Percentiles rank a stretch among this genome's conserved stretches.
Evolutionary conservation across 2,329 filamentous ascomycete genomes (phyloP).

Genomic region (Trichoderma harzianum): DNA sequence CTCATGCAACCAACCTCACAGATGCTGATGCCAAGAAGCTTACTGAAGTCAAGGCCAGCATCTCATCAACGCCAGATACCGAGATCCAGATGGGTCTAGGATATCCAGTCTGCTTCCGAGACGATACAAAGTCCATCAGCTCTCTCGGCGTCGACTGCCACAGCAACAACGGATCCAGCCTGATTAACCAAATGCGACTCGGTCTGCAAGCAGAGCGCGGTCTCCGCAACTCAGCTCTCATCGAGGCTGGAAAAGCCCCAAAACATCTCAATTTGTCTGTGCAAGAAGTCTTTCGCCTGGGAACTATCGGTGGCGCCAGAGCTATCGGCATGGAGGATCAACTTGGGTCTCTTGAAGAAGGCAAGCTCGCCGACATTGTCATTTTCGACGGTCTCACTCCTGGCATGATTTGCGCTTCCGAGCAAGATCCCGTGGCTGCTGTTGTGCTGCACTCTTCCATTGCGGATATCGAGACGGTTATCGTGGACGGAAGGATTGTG

Average conservation of each 20-base stretch:
- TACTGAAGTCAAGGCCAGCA: constrained; percentile 31
- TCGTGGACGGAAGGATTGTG: constrained; percentile 45
- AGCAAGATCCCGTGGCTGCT: constrained; percentile 48
- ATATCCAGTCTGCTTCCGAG: constrained; percentile 23
- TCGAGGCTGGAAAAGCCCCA: neutral
- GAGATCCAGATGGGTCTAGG: constrained; percentile 48
- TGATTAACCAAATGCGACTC: constrained; percentile 21
- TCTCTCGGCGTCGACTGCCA: constrained; percentile 25
- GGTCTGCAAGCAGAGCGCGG: constrained; percentile 21
- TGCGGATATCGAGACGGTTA: constrained; percentile 47
- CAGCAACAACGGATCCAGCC: constrained; percentile 21
- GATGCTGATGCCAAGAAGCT: constrained; percentile 34
- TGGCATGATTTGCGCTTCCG: constrained; percentile 20
- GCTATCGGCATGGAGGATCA: constrained; percentile 40
- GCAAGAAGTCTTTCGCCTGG: constrained; percentile 47
- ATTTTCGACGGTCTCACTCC: constrained; percentile 39
- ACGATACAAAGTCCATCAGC: constrained; percentile 17
- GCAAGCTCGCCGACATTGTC: constrained; percentile 46
- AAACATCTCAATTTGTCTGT: constrained; percentile 20
- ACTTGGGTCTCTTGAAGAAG: constrained; percentile 44
- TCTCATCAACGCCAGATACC: constrained; percentile 47
- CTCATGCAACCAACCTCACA: constrained; percentile 30
- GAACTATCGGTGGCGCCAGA: constrained; percentile 44
- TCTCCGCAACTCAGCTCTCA: constrained; percentile 19
- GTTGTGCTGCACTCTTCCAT: constrained; percentile 50